Evolutionary conservation across 1,139 yeast genomes (phyloP).

Genomic region (Candida smagusa): DNA sequence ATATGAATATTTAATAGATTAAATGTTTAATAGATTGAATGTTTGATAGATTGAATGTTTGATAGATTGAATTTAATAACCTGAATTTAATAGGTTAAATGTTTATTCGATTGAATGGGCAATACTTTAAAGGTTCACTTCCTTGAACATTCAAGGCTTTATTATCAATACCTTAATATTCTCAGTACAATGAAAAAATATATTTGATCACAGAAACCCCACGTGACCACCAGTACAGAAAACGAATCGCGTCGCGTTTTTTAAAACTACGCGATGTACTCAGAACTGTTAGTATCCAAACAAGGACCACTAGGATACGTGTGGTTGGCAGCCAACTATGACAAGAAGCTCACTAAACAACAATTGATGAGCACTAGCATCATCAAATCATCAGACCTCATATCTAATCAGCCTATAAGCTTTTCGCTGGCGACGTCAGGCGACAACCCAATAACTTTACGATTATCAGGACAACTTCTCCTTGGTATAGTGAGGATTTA

Average conservation of each 20-base stretch:
- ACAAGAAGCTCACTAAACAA: conserved; percentile 71
- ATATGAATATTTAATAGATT: no score
- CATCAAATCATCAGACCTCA: conserved; percentile 59
- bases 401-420: conserved; percentile 27
- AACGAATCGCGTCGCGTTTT: not conserved
- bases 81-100: no score
- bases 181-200: no score
- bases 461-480: conserved; percentile 84
- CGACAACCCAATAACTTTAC: conserved; percentile 55
- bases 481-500: conserved; percentile 88
- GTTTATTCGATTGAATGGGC: no score
- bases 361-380: conserved; percentile 75
- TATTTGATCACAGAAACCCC: no score
- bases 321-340: conserved; percentile 92
- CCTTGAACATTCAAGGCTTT: no score
- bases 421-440: conserved; percentile 7
- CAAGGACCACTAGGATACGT: conserved; percentile 87
- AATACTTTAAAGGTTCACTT: no score
- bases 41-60: no score
- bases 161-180: no score
- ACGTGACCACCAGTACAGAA: not conserved
- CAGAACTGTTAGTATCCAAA: conserved; percentile 48
- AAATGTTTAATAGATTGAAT: no score
- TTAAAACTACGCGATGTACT: not conserved
- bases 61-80: no score